Percentiles rank a stretch among this genome's conserved stretches.
These are phyloP conservation scores for Gossypium aridum DNA, from an alignment of 441 rosid genomes.

Conservation along the genomic window DNA sequence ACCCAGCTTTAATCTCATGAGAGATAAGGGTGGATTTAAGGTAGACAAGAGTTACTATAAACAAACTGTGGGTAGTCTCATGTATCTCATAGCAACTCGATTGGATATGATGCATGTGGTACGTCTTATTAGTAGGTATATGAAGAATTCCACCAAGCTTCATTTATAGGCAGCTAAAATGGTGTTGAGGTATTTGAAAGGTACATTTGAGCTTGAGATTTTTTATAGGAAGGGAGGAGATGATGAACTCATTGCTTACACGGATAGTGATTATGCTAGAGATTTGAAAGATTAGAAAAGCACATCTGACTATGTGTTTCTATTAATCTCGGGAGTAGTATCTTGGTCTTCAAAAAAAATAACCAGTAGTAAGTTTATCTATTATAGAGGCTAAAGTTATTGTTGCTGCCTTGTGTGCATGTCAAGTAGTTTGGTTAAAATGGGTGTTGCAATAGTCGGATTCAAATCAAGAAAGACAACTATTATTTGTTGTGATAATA, in stretches of 20 bases:
- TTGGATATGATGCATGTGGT: too few species aligned
- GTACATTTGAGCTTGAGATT: background rate
- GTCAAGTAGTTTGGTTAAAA: too few species aligned
- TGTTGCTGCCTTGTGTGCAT: background rate
- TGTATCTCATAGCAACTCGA: background rate
- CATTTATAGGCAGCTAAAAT: background rate
- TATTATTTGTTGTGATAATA: too few species aligned
- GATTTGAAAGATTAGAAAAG: too few species aligned
- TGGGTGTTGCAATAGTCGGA: too few species aligned
- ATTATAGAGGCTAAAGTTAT: background rate
- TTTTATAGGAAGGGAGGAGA: background rate
- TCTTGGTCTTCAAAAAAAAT: background rate
- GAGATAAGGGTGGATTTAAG: background rate
- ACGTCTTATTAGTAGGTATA: background rate
- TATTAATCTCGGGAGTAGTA: too few species aligned
- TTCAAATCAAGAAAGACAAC: too few species aligned
- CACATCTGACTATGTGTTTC: too few species aligned
- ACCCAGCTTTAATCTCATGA: background rate
- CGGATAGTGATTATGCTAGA: background rate
- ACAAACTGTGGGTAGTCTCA: background rate
- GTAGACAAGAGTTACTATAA: background rate
- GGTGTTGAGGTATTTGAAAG: background rate
- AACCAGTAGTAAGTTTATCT: background rate
- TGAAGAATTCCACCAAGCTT: background rate
- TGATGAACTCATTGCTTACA: background rate